Conservation (phyloP, 495 filamentous ascomycete species). For the Clohesyomyces aquaticus region DNA sequence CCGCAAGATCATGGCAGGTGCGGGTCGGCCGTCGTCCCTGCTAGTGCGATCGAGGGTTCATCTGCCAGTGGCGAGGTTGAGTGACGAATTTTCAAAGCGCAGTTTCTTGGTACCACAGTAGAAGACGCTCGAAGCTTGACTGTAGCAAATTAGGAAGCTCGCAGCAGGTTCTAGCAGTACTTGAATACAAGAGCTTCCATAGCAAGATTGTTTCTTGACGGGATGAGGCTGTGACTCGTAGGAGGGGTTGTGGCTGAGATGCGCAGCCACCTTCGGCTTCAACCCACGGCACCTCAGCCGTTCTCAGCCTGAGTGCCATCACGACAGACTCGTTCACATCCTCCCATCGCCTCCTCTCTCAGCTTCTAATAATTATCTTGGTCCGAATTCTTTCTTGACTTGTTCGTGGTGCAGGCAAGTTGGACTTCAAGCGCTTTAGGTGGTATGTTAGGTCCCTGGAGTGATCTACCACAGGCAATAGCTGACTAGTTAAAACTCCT, state of each 20-base stretch:
- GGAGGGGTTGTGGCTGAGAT: conserved; percentile 9
- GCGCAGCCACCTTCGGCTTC: conserved; percentile 13
- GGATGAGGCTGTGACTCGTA: background rate
- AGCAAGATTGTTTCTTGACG: background rate
- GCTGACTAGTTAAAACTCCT: conserved; percentile 10
- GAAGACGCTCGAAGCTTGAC: background rate
- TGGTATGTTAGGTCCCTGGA: conserved; percentile 11
- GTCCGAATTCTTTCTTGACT: conserved; percentile 12
- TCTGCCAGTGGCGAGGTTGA: background rate
- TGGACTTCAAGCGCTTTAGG: conserved; percentile 5
- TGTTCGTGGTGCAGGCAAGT: conserved; percentile 9
- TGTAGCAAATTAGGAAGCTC: background rate
- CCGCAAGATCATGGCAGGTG: background rate
- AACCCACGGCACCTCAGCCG: conserved; percentile 6
- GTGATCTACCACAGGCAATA: conserved; percentile 2
- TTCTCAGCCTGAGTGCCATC: conserved; percentile 14
- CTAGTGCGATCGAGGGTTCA: background rate
- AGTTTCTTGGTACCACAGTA: background rate
- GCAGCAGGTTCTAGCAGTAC: background rate
- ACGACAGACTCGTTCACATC: conserved; percentile 3
- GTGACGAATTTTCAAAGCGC: background rate
- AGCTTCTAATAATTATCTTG: conserved; percentile 14
- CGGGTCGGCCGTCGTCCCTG: background rate
- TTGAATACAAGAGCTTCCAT: too few species aligned
- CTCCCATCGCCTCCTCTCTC: conserved; percentile 9